phyloP scores from a whole-genome alignment of 2,329 filamentous ascomycete species.

The Verticillium alfalfae region DNA sequence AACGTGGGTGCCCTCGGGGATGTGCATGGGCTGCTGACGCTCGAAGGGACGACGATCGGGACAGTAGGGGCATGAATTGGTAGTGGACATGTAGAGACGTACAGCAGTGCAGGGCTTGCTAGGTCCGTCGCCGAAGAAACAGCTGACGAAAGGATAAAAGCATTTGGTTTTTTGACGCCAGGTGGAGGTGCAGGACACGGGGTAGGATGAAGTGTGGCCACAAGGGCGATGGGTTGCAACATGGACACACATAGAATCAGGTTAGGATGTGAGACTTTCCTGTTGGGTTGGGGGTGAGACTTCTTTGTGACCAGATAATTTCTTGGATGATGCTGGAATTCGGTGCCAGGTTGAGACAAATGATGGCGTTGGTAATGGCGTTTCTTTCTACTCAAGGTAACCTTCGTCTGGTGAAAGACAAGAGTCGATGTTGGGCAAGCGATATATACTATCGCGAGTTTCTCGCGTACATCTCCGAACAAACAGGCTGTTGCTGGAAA shows the following conservation, averaged over 20 bases:
- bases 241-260: conserved; percentile 7
- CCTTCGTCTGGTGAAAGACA: no score
- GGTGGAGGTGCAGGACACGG: conserved; percentile 4
- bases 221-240: conserved; percentile 1
- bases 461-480: not conserved
- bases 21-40: not conserved
- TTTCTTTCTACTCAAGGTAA: not conserved
- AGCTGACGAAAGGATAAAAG: conserved; percentile 2
- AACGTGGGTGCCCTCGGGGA: not conserved
- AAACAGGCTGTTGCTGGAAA: not conserved
- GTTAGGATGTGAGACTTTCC: not conserved
- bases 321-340: not conserved
- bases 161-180: not conserved
- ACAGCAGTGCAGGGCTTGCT: conserved; percentile 3
- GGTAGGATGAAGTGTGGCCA: conserved; percentile 1
- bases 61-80: conserved; percentile 2
- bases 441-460: not conserved
- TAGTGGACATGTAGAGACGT: not conserved
- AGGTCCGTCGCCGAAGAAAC: conserved; percentile 5
- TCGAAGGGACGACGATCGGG: not conserved
- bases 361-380: not conserved
- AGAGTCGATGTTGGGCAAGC: not conserved
- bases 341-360: not conserved
- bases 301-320: not conserved
- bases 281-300: not conserved